Conservation (phyloP, 208 protist species). For the Naegleria gruberi region DNA sequence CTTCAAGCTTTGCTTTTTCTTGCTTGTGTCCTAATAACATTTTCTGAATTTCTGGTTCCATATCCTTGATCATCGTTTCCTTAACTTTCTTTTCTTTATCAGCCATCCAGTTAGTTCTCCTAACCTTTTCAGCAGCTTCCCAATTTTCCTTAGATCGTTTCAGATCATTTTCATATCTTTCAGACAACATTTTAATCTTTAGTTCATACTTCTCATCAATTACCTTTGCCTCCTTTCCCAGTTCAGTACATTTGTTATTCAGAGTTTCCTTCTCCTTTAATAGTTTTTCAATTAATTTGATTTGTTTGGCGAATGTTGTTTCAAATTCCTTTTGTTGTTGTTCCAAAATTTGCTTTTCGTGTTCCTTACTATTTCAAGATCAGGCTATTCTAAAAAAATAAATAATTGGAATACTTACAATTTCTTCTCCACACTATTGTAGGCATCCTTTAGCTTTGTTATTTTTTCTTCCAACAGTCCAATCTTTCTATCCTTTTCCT, state of each 20-base stretch:
- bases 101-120: background rate
- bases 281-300: background rate
- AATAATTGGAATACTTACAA: background rate
- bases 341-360: background rate
- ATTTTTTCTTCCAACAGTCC: background rate
- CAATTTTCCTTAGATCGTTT: background rate
- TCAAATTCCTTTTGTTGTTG: background rate
- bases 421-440: background rate
- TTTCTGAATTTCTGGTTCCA: background rate
- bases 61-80: background rate
- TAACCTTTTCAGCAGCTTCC: constrained; percentile 8
- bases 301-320: background rate
- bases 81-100: background rate
- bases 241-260: background rate
- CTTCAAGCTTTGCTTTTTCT: constrained; percentile 13
- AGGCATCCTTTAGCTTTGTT: background rate
- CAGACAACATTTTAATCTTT: background rate
- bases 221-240: background rate
- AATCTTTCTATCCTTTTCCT: background rate
- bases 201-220: background rate
- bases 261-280: background rate
- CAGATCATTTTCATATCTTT: background rate
- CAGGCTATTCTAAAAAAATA: too few relatives aligned
- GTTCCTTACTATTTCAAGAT: background rate
- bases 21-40: background rate